Percentiles rank a stretch among this genome's conserved stretches.
Evolutionary conservation across 441 rosid genomes (phyloP).

Genomic region (Populus tomentosa): DNA sequence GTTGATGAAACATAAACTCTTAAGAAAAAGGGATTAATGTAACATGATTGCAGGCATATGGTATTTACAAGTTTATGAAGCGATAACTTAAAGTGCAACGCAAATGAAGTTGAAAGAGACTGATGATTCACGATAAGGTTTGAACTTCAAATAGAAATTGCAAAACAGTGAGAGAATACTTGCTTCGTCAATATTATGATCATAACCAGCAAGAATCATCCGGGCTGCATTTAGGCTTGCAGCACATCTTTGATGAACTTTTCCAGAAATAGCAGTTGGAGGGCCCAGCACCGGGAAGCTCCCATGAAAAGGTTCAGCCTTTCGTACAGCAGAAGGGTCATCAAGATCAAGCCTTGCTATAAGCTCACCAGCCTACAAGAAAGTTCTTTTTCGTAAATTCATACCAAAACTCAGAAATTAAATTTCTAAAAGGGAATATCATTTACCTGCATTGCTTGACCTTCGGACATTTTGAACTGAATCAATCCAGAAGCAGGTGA

Average conservation of each 20-base stretch:
- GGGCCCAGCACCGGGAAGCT: constrained; percentile 89
- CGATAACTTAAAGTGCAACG: background rate
- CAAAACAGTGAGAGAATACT: constrained; percentile 24
- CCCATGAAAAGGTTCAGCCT: constrained; percentile 96
- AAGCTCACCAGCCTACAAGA: constrained; percentile 94
- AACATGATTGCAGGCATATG: background rate
- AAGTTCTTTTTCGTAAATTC: constrained; percentile 17
- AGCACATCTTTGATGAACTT: constrained; percentile 99
- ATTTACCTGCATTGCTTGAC: constrained; percentile 99
- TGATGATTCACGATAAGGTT: constrained; percentile 7
- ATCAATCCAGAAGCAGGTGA: constrained; percentile 97
- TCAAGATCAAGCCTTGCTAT: constrained; percentile 95
- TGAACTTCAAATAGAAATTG: constrained; percentile 11
- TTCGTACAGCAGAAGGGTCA: constrained; percentile 99
- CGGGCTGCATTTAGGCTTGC: constrained; percentile 93
- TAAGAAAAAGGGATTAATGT: background rate
- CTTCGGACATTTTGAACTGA: constrained; percentile 91
- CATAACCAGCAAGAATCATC: constrained; percentile 99
- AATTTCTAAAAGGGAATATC: constrained; percentile 4
- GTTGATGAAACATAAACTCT: constrained; percentile 11
- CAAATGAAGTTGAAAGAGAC: background rate
- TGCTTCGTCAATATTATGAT: constrained; percentile 91
- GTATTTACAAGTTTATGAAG: background rate
- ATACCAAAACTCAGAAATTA: background rate
- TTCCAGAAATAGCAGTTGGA: constrained; percentile 95